Percentiles rank a stretch among this genome's conserved stretches.
Evolutionary conservation across 352 stramenopile genomes (phyloP).

Genomic region (Halophytophthora polymorphica): DNA sequence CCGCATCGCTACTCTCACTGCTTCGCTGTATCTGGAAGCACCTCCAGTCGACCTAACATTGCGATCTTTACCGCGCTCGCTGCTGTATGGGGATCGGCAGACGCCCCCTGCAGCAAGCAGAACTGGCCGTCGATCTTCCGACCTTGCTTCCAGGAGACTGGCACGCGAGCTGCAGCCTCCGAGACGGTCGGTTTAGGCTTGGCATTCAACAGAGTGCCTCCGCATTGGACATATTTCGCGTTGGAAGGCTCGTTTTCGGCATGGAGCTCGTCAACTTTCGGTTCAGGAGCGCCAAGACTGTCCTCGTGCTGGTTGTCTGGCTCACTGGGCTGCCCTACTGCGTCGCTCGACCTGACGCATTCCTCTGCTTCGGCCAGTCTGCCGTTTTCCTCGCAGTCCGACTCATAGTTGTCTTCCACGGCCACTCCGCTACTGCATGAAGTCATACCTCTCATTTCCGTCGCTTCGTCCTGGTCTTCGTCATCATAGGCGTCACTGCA

Average conservation of each 20-base stretch:
- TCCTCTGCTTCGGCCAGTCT: too few relatives aligned
- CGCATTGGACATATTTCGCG: background rate
- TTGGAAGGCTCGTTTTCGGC: too few relatives aligned
- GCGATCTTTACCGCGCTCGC: slow-evolving; percentile 2
- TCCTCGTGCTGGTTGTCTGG: too few relatives aligned
- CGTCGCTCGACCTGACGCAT: too few relatives aligned
- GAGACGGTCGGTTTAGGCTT: background rate
- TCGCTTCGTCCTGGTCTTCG: background rate
- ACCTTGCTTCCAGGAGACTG: slow-evolving; percentile 12
- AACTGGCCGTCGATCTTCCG: slow-evolving; percentile 18
- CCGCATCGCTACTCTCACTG: background rate
- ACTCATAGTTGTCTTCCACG: slow-evolving; percentile 10
- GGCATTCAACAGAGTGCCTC: background rate
- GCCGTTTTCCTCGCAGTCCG: slow-evolving; percentile 5
- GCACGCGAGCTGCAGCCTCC: background rate
- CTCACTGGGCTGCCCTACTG: too few relatives aligned
- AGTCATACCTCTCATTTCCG: background rate
- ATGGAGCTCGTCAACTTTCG: too few relatives aligned
- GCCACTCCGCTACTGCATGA: background rate
- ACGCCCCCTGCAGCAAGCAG: slow-evolving; percentile 9
- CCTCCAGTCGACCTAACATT: slow-evolving; percentile 7
- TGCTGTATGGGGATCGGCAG: background rate
- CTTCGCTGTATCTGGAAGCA: background rate
- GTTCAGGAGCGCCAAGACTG: too few relatives aligned
- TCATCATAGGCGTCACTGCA: slow-evolving; percentile 7